These are phyloP conservation scores for Daldinia decipiens DNA, from an alignment of 495 filamentous ascomycete genomes.

Conservation along the genomic window DNA sequence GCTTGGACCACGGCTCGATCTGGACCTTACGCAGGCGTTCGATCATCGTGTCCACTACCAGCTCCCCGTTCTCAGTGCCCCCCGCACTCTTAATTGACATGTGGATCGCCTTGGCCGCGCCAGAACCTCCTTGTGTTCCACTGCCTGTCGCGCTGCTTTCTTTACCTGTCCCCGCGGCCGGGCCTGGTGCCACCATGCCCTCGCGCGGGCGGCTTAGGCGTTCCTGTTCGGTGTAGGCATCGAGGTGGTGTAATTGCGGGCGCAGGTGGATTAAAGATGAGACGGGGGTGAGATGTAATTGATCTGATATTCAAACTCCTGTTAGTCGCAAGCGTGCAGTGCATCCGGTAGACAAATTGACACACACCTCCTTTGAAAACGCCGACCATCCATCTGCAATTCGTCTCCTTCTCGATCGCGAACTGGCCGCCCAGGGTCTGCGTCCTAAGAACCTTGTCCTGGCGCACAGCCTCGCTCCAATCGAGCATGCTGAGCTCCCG, in stretches of 20 bases:
- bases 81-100: constrained; percentile 62
- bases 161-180: constrained; percentile 29
- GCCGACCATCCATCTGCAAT: constrained; percentile 57
- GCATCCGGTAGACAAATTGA: too few relatives aligned
- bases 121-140: constrained; percentile 15
- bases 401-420: constrained; percentile 49
- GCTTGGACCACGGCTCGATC: constrained; percentile 53
- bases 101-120: constrained; percentile 57
- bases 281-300: constrained; percentile 60
- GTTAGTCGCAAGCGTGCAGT: constrained; percentile 13
- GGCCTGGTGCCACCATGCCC: constrained; percentile 29
- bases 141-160: constrained; percentile 24
- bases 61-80: constrained; percentile 52
- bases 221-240: constrained; percentile 57
- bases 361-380: constrained; percentile 59
- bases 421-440: constrained; percentile 58
- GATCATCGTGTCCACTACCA: constrained; percentile 58
- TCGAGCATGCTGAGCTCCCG: constrained; percentile 48
- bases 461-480: constrained; percentile 58
- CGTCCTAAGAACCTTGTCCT: constrained; percentile 55
- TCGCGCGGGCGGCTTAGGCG: constrained; percentile 49
- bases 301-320: constrained; percentile 44
- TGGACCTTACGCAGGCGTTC: constrained; percentile 59
- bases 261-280: constrained; percentile 58
- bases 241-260: constrained; percentile 59